Conservation (phyloP, 768 basidiomycete species). For the Boletus reticuloceps region DNA sequence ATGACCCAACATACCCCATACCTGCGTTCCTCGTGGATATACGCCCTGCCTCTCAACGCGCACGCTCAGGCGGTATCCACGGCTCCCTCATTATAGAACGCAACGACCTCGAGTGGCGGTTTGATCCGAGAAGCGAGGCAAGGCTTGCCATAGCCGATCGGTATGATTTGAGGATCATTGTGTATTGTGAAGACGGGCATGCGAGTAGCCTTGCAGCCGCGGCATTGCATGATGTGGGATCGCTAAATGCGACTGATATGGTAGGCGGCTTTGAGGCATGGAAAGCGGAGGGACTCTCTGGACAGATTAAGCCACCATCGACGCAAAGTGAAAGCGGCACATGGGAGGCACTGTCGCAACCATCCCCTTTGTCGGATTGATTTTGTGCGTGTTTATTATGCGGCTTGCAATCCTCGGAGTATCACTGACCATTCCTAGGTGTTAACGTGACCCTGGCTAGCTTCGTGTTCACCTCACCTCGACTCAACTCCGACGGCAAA, state of each 20-base stretch:
- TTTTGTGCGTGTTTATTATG: background rate
- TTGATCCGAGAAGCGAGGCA: conserved; percentile 64
- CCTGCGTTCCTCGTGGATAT: conserved; percentile 80
- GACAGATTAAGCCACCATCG: conserved; percentile 37
- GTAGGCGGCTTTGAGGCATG: conserved; percentile 73
- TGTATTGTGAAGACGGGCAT: conserved; percentile 74
- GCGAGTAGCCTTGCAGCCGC: conserved; percentile 72
- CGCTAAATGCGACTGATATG: conserved; percentile 75
- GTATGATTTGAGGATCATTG: conserved; percentile 71
- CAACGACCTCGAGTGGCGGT: conserved; percentile 76
- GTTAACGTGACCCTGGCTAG: background rate
- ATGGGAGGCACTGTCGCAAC: conserved; percentile 30
- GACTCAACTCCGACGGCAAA: background rate
- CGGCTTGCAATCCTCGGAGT: background rate
- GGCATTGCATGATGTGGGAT: conserved; percentile 64
- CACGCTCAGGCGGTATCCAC: conserved; percentile 53
- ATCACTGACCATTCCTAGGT: no score
- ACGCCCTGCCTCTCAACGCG: conserved; percentile 60
- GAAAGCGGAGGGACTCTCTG: conserved; percentile 66
- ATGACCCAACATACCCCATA: conserved; percentile 47
- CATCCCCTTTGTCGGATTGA: conserved; percentile 25
- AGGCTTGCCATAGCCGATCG: conserved; percentile 67
- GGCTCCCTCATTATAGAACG: conserved; percentile 75
- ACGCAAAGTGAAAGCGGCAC: conserved; percentile 29
- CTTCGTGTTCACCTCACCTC: no score